These are phyloP conservation scores for Fusarium sp. DNA, from an alignment of 2,329 filamentous ascomycete genomes.

Conservation along the genomic window DNA sequence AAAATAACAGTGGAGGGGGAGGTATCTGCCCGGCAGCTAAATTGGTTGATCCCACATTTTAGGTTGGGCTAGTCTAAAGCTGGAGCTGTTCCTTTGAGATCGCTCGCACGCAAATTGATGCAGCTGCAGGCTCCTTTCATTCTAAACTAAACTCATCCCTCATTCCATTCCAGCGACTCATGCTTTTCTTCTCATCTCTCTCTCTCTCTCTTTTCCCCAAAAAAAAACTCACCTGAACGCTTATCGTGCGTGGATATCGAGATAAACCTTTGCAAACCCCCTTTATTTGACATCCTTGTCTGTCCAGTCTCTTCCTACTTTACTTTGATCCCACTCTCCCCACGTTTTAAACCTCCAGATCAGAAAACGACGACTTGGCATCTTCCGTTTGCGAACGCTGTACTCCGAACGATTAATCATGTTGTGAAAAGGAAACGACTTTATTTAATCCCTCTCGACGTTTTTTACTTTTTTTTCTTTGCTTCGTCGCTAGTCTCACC, in stretches of 20 bases:
- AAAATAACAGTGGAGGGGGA: not conserved
- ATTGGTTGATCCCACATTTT: slow-evolving; percentile 42
- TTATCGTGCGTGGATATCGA: not conserved
- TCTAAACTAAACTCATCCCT: slow-evolving; percentile 21
- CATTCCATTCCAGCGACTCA: slow-evolving; percentile 28
- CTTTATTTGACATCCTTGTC: slow-evolving; percentile 41
- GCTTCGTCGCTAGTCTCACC: slow-evolving; percentile 7
- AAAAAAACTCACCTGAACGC: not conserved
- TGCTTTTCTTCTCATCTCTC: slow-evolving; percentile 11
- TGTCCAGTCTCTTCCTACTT: slow-evolving; percentile 36
- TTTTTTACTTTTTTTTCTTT: not conserved
- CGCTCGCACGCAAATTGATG: slow-evolving; percentile 9
- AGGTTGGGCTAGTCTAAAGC: slow-evolving; percentile 23
- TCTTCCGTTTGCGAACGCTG: slow-evolving; percentile 12
- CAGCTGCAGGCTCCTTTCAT: slow-evolving; percentile 16
- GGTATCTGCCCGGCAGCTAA: slow-evolving; percentile 34
- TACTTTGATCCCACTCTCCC: slow-evolving; percentile 22
- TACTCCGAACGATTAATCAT: slow-evolving; percentile 21
- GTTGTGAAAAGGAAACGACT: slow-evolving; percentile 30
- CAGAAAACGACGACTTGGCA: slow-evolving; percentile 28
- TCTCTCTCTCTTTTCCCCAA: not conserved
- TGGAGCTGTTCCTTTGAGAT: slow-evolving; percentile 18
- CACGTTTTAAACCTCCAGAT: slow-evolving; percentile 27
- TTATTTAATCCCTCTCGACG: slow-evolving; percentile 6
- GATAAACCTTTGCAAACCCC: slow-evolving; percentile 3